phyloP scores from a whole-genome alignment of 352 stramenopile genomes.

The Phytophthora sp. region DNA sequence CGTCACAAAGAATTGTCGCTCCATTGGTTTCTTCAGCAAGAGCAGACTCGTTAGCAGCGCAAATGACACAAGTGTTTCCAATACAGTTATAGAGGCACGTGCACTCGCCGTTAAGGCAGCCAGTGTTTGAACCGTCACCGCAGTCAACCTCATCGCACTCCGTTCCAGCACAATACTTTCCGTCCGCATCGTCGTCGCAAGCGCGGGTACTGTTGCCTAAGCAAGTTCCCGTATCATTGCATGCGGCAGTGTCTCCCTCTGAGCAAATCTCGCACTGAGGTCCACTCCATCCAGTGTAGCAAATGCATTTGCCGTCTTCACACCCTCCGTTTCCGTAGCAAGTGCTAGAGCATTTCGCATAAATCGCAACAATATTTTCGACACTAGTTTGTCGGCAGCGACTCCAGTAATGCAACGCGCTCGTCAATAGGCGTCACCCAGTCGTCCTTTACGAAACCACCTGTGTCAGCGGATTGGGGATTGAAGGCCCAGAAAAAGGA shows the following conservation, averaged over 20 bases:
- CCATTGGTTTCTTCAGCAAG: slow-evolving; percentile 31
- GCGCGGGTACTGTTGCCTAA: slow-evolving; percentile 63
- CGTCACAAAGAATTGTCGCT: slow-evolving; percentile 50
- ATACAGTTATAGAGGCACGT: slow-evolving; percentile 65
- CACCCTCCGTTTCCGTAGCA: slow-evolving; percentile 61
- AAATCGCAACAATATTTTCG: slow-evolving; percentile 43
- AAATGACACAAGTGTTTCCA: slow-evolving; percentile 47
- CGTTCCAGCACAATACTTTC: slow-evolving; percentile 59
- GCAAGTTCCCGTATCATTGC: slow-evolving; percentile 58
- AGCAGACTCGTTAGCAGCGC: slow-evolving; percentile 43
- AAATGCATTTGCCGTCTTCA: slow-evolving; percentile 53
- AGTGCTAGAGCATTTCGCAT: slow-evolving; percentile 39
- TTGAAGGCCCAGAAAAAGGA: slow-evolving; percentile 87
- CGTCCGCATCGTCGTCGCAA: slow-evolving; percentile 52
- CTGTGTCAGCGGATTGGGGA: slow-evolving; percentile 71
- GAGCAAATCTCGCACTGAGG: slow-evolving; percentile 72
- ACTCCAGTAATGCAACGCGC: slow-evolving; percentile 53
- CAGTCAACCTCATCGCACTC: slow-evolving; percentile 61
- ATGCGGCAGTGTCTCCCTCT: slow-evolving; percentile 51
- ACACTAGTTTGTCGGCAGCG: slow-evolving; percentile 50
- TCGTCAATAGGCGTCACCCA: slow-evolving; percentile 68
- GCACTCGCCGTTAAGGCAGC: slow-evolving; percentile 58
- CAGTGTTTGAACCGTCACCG: slow-evolving; percentile 50
- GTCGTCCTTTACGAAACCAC: slow-evolving; percentile 73
- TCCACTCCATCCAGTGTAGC: slow-evolving; percentile 66